These are phyloP conservation scores for Starmerella lactis-condensi DNA, from an alignment of 805 yeast species.

Conservation along the genomic window DNA sequence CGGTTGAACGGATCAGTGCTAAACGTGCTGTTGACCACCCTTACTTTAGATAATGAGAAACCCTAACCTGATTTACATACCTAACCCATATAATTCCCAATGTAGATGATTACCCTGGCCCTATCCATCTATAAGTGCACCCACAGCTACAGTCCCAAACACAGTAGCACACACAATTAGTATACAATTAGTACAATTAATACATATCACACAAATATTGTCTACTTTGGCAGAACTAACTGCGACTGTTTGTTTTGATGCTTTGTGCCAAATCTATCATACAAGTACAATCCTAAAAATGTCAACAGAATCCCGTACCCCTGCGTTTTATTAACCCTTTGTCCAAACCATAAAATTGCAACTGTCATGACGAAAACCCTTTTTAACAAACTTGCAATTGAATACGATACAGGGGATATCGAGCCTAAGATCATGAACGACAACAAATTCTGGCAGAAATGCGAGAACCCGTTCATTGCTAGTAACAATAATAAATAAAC, in stretches of 20 bases:
- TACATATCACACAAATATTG: neutral
- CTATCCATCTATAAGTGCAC: neutral
- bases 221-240: slow-evolving; percentile 4
- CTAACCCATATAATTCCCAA: neutral
- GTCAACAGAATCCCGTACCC: slow-evolving; percentile 28
- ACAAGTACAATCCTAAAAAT: slow-evolving; percentile 26
- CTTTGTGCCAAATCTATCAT: slow-evolving; percentile 26
- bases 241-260: slow-evolving; percentile 1
- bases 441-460: slow-evolving; percentile 60
- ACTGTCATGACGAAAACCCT: slow-evolving; percentile 68
- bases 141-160: neutral
- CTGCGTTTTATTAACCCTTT: slow-evolving; percentile 23
- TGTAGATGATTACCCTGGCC: slow-evolving; percentile 1
- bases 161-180: neutral
- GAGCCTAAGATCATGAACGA: slow-evolving; percentile 68
- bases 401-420: slow-evolving; percentile 67
- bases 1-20: slow-evolving; percentile 83
- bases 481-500: slow-evolving; percentile 32
- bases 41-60: slow-evolving; percentile 31
- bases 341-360: slow-evolving; percentile 50
- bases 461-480: slow-evolving; percentile 51
- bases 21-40: slow-evolving; percentile 83
- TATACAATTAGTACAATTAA: neutral
- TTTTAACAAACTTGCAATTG: slow-evolving; percentile 74
- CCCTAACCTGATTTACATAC: neutral